Evolutionary conservation across 352 stramenopile genomes (phyloP), one percentile per base, ranked within the genome.

Genomic region (Phytophthora lateralis): DNA sequence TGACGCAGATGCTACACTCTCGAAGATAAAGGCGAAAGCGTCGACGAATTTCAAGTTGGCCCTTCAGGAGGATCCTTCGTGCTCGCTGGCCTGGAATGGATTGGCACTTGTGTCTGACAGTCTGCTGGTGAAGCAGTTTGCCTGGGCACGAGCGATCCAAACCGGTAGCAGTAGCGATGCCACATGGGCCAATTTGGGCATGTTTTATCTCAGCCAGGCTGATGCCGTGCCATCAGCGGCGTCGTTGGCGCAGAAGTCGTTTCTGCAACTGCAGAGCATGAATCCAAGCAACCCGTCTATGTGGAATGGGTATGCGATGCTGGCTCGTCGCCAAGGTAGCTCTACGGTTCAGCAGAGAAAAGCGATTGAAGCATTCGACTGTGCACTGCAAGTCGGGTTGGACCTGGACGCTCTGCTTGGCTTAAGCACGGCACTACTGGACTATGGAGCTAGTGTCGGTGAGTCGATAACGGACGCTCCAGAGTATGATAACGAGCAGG

Each of bases 231-330:
- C 68, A 12, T 32, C 60, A 29, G 45, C 67, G 30, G 55, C 74
- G 7, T 69, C 74, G 11, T 50, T 94, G 38, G 84, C 88, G 8
- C 85, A 89, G 47, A 84, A 89, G 21, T 82, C 83, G 12, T 88
- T 96, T 32, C 66, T 95, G n/a, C 82, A 92, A 34, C 55, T 96
- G 11, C 85, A 96, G 46, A 83, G 78, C 8, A 77, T 96, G 14
- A 95, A 93, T 47, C 62, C 85, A 14, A 84, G 85, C 64, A 93
- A 93, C 39, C 81, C 84, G 0, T 77, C 80, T 11, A 95, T 96
- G 85, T 96, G 88, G 88, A 91, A 89, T 51, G 88, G 85, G 11
- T 93, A 96, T 67, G 84, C 79, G 2, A 85, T 96, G 71, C 57
- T 96, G 14, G 80, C 80, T 66, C 74, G 78, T 24, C 68, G 67